Evolutionary conservation across 2,329 filamentous ascomycete species (phyloP).

Genomic region (Neonectria faginata): DNA sequence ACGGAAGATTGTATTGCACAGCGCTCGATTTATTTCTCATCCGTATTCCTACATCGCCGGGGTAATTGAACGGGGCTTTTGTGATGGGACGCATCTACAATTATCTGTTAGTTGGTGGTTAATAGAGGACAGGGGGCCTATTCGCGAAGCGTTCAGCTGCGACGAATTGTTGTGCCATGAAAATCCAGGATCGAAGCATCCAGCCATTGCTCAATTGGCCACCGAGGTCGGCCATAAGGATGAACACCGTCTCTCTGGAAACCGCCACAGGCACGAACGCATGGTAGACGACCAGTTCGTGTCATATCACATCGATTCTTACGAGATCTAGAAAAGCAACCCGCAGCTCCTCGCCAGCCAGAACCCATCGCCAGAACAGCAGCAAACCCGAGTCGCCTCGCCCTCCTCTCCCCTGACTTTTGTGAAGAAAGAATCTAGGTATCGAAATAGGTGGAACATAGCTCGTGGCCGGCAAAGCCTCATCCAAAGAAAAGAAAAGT

Average conservation of each 20-base stretch:
- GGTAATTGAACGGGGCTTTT: neutral
- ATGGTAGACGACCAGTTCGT: neutral
- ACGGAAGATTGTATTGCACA: slow-evolving; percentile 3
- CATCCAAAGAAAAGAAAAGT: slow-evolving; percentile 3
- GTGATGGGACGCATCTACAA: neutral
- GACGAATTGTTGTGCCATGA: neutral
- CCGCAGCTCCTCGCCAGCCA: slow-evolving; percentile 36
- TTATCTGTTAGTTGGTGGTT: neutral
- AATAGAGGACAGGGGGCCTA: neutral
- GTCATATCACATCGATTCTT: slow-evolving; percentile 26
- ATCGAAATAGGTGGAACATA: slow-evolving; percentile 19
- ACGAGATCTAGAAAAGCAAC: slow-evolving; percentile 36
- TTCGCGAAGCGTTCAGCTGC: neutral
- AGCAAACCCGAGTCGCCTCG: slow-evolving; percentile 46
- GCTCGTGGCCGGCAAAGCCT: neutral
- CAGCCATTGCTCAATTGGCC: neutral
- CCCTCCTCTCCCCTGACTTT: slow-evolving; percentile 32
- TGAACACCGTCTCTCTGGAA: neutral
- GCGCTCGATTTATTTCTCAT: neutral
- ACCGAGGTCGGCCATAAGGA: too few species aligned
- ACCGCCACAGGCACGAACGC: neutral
- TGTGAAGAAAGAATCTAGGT: slow-evolving; percentile 34
- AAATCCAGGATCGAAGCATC: neutral
- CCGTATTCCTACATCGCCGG: too few species aligned
- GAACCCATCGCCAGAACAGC: slow-evolving; percentile 33